Base-by-base conservation (phyloP, 1,284 basidiomycete species). In the Tylopilus sp. region DNA sequence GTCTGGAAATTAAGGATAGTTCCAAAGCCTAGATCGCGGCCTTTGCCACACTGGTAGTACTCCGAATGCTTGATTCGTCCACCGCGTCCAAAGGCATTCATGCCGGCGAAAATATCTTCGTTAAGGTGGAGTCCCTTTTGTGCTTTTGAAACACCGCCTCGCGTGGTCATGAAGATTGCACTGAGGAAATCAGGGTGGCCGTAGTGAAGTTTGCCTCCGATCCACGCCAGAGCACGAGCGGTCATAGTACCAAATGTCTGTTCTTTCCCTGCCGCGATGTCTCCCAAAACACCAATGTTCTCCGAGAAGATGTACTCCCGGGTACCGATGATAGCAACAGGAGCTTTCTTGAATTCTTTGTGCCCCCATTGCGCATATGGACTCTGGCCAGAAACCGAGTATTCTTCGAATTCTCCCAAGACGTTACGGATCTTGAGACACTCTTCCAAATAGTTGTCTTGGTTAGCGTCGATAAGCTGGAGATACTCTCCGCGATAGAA, bases 281-380 rank as follows among this genome's bases (percentile, higher is more conserved):
- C 96, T 75, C 96, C 96, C 52, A 99, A 80, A 38, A 99, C 91
- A 79, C 96, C 96, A 63, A 99, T 99, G 73, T 99, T 99, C 77
- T 99, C 96, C 46, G 96, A 99, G 77, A 99, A 99, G 66, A 99
- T 98, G 75, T 99, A 99, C 76, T 99, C 96, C 69, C 96, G 86
- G 24, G 96, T 96, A 68, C 96, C 96, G 55, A 99, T 82, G 70
- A 99, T 99, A 37, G 96, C 96, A 50, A 99, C 94, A 26, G 95
- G 95, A 38, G 86, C 75, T 69, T 88, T 92, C 59, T 75, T 78
- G 71, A 96, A 96, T 67, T 96, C 91, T 71, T 91, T 88, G 71
- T 91, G 88, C 34, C 91, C 91, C 83, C 88, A 91, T 62, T 90
- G 85, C 10, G 92, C 92, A 69, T 99, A 99, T 11, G 96, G 96